Base-by-base conservation (phyloP, 2,329 filamentous ascomycete species). In the Pyrenophora teres region DNA sequence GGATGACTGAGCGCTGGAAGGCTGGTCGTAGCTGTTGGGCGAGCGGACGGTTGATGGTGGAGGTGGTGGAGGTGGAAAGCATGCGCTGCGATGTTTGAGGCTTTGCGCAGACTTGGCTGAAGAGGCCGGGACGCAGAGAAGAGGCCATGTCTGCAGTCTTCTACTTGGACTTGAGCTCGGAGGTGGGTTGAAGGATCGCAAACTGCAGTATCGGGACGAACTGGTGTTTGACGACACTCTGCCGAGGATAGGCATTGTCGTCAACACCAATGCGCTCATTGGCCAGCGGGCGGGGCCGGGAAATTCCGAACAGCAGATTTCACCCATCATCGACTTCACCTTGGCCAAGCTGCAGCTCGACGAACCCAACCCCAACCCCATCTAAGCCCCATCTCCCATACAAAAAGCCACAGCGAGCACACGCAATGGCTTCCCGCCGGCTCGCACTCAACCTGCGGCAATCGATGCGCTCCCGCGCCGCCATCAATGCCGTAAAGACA, bases 401-500 rank as follows among this genome's bases (percentile, higher is more conserved):
- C 54, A 53, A 60, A 52, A 59, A 52, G 51, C 46, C 50, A 65
- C 54, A 50, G 62, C 65, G 61, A 70, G 63, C 65, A 60, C 56
- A 64, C 62, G 72, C 77, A 77, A 97, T 97, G 93, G 93, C 93
- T 82, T 96, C 93, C 80, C 87, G 92, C 86, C 90, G 92, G 87
- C 87, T 97, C 82, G 92, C 92, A 83, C 85, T 95, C 80, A 96
- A 92, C 83, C 86, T 97, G 74, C 86, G 91, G 79, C 87, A 90
- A 81, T 89, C 89, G 80, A 83, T 96, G 80, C 90, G 92, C 83
- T 90, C 82, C 81, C 90, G 91, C 78, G 84, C 89, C 79, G 89
- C 89, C 78, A 83, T 94, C 79, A 87, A 89, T 78, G 82, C 88
- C 74, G 82, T 91, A 75, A 76, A 76, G 69, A 64, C 71, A 69